Conservation (phyloP, 83 land plant genomes). For the Thuja plicata region DNA sequence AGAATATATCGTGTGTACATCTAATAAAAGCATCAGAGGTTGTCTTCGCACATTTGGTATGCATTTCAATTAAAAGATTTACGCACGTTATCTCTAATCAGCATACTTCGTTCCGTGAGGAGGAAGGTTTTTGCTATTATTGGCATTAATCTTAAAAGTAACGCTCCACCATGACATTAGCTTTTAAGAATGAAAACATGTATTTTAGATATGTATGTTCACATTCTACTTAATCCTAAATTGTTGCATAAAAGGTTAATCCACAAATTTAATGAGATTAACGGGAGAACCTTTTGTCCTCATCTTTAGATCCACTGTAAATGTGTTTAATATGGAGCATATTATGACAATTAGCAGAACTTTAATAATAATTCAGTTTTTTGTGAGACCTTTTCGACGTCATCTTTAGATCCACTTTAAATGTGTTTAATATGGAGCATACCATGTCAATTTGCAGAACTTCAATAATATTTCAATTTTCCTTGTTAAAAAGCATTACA, state of each 20-base stretch:
- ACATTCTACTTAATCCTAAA: neutral
- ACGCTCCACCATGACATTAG: neutral
- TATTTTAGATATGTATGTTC: neutral
- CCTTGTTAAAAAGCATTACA: neutral
- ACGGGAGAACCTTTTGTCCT: neutral
- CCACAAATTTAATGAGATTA: neutral
- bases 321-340: neutral
- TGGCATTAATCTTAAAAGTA: neutral
- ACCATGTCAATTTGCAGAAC: neutral
- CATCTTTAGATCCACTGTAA: neutral
- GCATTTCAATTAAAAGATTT: too few relatives aligned
- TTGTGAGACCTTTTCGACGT: neutral
- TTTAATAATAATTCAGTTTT: neutral
- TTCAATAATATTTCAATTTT: neutral
- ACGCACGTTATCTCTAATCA: neutral
- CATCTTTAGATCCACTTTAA: neutral
- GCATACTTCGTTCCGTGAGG: neutral
- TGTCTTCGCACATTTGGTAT: too few relatives aligned
- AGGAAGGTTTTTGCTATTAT: neutral
- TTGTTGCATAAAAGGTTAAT: neutral
- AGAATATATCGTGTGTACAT: too few relatives aligned
- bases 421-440: neutral
- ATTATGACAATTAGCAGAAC: neutral
- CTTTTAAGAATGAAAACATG: neutral
- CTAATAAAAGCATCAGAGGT: neutral